These are phyloP conservation scores for Cadophora malorum DNA, from an alignment of 2,329 filamentous ascomycete species.

Conservation along the genomic window DNA sequence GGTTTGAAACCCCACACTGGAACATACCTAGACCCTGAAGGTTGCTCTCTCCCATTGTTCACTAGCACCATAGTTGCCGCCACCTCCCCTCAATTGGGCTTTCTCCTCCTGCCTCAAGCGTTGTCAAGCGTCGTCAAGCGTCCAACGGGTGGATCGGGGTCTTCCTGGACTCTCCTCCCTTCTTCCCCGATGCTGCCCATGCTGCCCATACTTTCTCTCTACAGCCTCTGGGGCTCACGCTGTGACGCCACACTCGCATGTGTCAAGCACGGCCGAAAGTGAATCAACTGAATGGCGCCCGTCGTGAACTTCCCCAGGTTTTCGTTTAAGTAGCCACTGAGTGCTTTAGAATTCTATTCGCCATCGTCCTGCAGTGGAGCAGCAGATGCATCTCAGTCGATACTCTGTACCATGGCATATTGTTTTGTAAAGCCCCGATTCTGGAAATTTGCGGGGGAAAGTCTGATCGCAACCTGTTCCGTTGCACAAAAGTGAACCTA, in stretches of 20 bases:
- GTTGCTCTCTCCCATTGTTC: neutral
- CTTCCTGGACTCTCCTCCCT: neutral
- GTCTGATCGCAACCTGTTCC: slow-evolving; percentile 11
- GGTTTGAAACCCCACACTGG: slow-evolving; percentile 6
- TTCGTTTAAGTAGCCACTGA: slow-evolving; percentile 25
- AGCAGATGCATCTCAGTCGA: slow-evolving; percentile 20
- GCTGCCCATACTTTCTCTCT: neutral
- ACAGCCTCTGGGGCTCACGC: neutral
- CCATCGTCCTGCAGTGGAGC: slow-evolving; percentile 17
- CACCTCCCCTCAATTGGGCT: neutral
- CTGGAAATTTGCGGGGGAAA: slow-evolving; percentile 35
- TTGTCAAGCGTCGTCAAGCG: slow-evolving; percentile 5
- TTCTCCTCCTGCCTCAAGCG: slow-evolving; percentile 3
- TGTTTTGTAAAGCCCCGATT: slow-evolving; percentile 11
- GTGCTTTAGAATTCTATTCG: slow-evolving; percentile 13
- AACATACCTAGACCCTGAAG: neutral
- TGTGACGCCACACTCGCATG: slow-evolving; percentile 18
- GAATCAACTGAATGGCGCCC: slow-evolving; percentile 6
- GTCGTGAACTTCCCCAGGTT: slow-evolving; percentile 29
- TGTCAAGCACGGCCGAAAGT: slow-evolving; percentile 21
- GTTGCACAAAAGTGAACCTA: slow-evolving; percentile 13
- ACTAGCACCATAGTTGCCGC: slow-evolving; percentile 9
- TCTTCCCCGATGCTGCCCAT: neutral
- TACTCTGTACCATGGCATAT: slow-evolving; percentile 10
- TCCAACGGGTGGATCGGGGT: neutral